Evolutionary conservation across 2,329 filamentous ascomycete genomes (phyloP).

Genomic region (Trichoderma sp.): DNA sequence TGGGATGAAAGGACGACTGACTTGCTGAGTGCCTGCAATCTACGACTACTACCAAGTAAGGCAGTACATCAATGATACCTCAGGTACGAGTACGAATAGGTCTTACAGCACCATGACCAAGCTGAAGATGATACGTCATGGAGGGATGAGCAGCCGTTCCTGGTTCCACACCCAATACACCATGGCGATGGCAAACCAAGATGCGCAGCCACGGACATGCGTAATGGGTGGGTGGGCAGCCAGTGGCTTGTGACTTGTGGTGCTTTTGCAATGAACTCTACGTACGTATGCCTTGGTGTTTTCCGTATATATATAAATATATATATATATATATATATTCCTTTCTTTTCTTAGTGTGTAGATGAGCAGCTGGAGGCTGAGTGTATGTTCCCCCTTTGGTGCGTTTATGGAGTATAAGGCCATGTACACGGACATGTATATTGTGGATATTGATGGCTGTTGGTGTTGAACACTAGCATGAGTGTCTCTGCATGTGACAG

Average conservation of each 20-base stretch:
- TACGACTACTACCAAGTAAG: not conserved
- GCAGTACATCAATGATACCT: not conserved
- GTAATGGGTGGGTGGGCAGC: not conserved
- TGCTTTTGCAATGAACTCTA: not conserved
- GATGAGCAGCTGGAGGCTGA: not conserved
- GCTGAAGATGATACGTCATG: constrained; percentile 9
- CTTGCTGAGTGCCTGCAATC: too few relatives aligned
- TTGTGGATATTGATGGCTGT: not conserved
- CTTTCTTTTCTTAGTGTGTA: too few relatives aligned
- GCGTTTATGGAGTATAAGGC: not conserved
- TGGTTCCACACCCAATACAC: constrained; percentile 10
- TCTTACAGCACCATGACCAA: not conserved
- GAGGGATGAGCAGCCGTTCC: not conserved
- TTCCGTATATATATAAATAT: too few relatives aligned
- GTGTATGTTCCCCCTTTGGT: not conserved
- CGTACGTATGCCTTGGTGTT: not conserved
- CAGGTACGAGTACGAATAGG: not conserved
- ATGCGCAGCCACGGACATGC: constrained; percentile 18
- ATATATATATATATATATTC: too few relatives aligned
- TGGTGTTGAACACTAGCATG: not conserved
- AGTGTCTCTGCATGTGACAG: not conserved
- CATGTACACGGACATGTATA: not conserved
- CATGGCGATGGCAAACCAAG: constrained; percentile 4
- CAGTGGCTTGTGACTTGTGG: not conserved
- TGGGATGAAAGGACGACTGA: not conserved